Base-by-base conservation (phyloP, 352 stramenopile species). In the Globisporangium acanthophoron region DNA sequence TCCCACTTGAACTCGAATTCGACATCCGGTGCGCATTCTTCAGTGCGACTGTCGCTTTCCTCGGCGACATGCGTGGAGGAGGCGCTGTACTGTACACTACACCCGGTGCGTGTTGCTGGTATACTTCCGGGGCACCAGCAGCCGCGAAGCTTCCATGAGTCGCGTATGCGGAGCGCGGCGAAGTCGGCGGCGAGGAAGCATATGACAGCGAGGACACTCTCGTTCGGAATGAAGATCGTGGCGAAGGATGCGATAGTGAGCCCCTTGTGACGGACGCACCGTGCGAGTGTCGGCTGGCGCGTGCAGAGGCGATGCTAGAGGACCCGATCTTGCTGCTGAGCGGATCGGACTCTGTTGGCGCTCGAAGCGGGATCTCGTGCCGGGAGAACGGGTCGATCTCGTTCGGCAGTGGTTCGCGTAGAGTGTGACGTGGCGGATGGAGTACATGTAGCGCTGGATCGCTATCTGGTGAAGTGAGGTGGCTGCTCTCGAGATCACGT, bases 1-100 rank as follows among this genome's bases (percentile, higher is more conserved):
- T 53, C 18, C 13, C 16, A 16, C 16, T 15, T 5, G 48, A 41
- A 15, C 16, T 40, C 29, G 27, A 3, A 11, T 24, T 47, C 15
- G 65, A 66, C 18, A 71, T 43, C 12, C 46, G 59, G 18, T 61
- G 56, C 1, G 61, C 61, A 9, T 39, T 65, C 52, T 73, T 75
- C 29, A 80, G 61, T 1, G 71, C 40, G 46, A 53, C 52, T n/a
- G 79, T 59, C 12, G 56, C 55, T 54, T 79, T 85, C 3, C 76
- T 55, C 7, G 76, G 78, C 2, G 74, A 85, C 1, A 54, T 41
- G 0, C 52, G 54, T 11, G 51, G 48, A 1, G 52, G 39, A 9
- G 59, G 18, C 1, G 48, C 51, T 1, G 66, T 67, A 37, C 60
- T 70, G 43, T 50, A 78, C 15, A 71, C 64, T 0, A 71, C 59